These are phyloP conservation scores for Setaria italica DNA, from an alignment of 202 grass and related monocot species.

Conservation along the genomic window DNA sequence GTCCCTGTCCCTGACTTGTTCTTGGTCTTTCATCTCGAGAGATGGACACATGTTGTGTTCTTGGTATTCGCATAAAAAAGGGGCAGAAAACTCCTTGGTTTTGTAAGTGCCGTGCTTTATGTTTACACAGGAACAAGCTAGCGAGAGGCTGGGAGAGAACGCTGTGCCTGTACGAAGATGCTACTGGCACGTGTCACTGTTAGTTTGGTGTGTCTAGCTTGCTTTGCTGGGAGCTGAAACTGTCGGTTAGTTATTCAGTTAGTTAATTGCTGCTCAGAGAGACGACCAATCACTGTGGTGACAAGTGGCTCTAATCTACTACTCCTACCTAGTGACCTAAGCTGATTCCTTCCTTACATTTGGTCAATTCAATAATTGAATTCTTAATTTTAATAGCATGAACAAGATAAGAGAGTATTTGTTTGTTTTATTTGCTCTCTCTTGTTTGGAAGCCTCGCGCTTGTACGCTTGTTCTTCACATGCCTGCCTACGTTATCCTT, in stretches of 20 bases:
- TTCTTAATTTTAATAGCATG: too few species aligned
- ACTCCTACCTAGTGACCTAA: neutral
- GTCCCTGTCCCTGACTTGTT: neutral
- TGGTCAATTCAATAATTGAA: neutral
- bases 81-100: neutral
- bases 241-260: neutral
- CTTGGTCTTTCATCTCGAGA: neutral
- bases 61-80: neutral
- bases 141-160: neutral
- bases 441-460: neutral
- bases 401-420: neutral
- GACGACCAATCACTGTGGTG: neutral
- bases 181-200: neutral
- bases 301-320: neutral
- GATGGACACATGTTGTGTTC: neutral
- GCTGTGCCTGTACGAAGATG: neutral
- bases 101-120: neutral
- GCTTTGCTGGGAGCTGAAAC: neutral
- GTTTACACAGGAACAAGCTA: conserved; percentile 5
- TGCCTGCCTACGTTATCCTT: neutral
- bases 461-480: neutral
- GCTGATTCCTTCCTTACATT: neutral
- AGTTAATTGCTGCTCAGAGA: neutral
- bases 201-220: neutral
- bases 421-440: neutral